Evolutionary conservation across 129 eudicot species (phyloP).

Genomic region (Deinandra increscens): DNA sequence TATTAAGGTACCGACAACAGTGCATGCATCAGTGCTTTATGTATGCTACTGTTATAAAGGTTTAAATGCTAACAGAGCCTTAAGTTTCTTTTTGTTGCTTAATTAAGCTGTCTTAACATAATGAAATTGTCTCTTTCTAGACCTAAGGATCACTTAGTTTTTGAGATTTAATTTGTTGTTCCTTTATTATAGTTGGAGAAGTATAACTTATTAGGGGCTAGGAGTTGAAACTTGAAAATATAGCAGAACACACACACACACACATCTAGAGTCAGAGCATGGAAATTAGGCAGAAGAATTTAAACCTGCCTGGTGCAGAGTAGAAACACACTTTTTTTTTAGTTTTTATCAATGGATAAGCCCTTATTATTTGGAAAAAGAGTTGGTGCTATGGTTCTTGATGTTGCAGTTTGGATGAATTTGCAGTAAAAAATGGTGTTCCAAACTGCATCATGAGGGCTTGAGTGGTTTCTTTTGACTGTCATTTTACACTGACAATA

Average conservation of each 20-base stretch:
- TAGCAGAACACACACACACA: too few relatives aligned
- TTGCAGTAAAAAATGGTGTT: conserved; percentile 2
- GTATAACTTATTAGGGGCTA: too few relatives aligned
- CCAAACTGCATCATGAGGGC: neutral
- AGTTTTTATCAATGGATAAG: neutral
- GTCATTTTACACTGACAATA: neutral
- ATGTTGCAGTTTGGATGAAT: neutral
- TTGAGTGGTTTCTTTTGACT: neutral
- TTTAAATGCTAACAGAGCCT: conserved; percentile 12
- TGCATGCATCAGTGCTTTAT: neutral
- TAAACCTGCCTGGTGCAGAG: too few relatives aligned
- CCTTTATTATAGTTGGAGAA: too few relatives aligned
- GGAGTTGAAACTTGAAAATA: too few relatives aligned
- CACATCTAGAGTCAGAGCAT: too few relatives aligned
- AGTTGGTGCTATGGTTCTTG: neutral
- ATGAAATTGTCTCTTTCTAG: neutral
- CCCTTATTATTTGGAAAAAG: neutral
- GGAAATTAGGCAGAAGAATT: too few relatives aligned
- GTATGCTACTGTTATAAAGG: neutral
- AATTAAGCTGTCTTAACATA: neutral
- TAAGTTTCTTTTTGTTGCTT: conserved; percentile 1
- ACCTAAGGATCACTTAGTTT: too few relatives aligned
- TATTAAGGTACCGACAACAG: neutral
- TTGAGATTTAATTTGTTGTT: too few relatives aligned
- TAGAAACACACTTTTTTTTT: too few relatives aligned